Percentiles rank a stretch among this genome's conserved stretches.
Conservation (phyloP, 1,284 basidiomycete genomes). For the Pascua guehoae region DNA sequence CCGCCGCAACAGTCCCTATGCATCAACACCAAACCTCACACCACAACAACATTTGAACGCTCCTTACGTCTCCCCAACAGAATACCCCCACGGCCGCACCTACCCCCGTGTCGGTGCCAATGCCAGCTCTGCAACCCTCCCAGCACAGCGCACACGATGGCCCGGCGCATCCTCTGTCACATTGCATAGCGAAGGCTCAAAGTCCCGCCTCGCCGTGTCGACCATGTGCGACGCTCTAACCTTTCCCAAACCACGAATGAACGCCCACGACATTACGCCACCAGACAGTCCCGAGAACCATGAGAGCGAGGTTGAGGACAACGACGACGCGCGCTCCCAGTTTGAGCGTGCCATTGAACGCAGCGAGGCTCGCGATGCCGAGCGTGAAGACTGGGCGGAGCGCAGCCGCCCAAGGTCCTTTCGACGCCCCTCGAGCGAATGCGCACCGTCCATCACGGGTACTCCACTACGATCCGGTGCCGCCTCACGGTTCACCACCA, state of each 20-base stretch:
- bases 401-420: not conserved
- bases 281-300: slow-evolving; percentile 26
- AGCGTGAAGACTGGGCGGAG: slow-evolving; percentile 20
- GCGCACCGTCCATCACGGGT: not conserved
- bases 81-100: too few species aligned
- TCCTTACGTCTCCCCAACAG: too few species aligned
- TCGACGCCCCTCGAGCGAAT: not conserved
- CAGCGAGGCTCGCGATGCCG: slow-evolving; percentile 13
- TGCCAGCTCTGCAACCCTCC: not conserved
- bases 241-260: slow-evolving; percentile 35
- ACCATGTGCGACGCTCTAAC: slow-evolving; percentile 41
- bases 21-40: not conserved
- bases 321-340: slow-evolving; percentile 2
- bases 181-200: slow-evolving; percentile 18
- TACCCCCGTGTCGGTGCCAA: slow-evolving; percentile 15
- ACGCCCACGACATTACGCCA: slow-evolving; percentile 39
- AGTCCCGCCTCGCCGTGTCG: slow-evolving; percentile 12
- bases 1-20: slow-evolving; percentile 4
- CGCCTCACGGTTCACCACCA: too few species aligned
- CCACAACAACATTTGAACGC: not conserved
- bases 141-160: slow-evolving; percentile 9
- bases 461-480: not conserved
- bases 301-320: slow-evolving; percentile 1
- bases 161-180: slow-evolving; percentile 20
- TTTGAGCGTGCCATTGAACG: slow-evolving; percentile 8